Conservation (phyloP, 2,329 filamentous ascomycete genomes). For the Pseudocercospora vitis region DNA sequence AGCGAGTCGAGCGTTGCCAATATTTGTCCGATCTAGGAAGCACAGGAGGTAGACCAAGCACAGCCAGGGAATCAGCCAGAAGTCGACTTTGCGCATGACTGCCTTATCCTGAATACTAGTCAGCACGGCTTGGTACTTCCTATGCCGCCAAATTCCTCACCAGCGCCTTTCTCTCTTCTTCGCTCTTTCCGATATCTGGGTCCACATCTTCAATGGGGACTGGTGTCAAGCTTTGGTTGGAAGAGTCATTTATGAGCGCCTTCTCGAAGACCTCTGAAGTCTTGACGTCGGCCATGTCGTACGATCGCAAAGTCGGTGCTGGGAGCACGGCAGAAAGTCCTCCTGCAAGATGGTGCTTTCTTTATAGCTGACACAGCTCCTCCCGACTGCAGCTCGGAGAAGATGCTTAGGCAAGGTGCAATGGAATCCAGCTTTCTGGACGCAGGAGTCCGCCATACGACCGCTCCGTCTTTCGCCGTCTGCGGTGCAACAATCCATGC, state of each 20-base stretch:
- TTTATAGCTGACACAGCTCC: not conserved
- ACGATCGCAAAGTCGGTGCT: not conserved
- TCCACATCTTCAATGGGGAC: not conserved
- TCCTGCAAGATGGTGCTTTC: not conserved
- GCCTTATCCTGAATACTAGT: slow-evolving; percentile 45
- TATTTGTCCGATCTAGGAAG: slow-evolving; percentile 35
- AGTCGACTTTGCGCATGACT: slow-evolving; percentile 53
- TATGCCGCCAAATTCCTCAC: not conserved
- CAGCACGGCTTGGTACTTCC: not conserved
- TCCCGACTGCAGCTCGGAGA: not conserved
- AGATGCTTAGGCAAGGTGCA: not conserved
- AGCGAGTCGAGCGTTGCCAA: slow-evolving; percentile 62
- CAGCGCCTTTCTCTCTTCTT: slow-evolving; percentile 10
- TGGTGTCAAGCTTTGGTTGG: slow-evolving; percentile 10
- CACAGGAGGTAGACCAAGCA: slow-evolving; percentile 58
- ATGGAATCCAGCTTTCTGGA: not conserved
- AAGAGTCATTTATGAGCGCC: slow-evolving; percentile 3
- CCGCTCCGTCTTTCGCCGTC: not conserved
- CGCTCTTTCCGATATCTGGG: slow-evolving; percentile 18
- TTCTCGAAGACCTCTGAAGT: slow-evolving; percentile 8
- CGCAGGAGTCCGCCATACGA: not conserved
- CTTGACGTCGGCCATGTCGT: slow-evolving; percentile 13
- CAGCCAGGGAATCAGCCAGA: slow-evolving; percentile 53
- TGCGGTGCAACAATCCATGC: not conserved
- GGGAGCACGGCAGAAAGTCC: not conserved